These are phyloP conservation scores for Astrothelium macrocarpum DNA, from an alignment of 495 filamentous ascomycete species.

Conservation along the genomic window DNA sequence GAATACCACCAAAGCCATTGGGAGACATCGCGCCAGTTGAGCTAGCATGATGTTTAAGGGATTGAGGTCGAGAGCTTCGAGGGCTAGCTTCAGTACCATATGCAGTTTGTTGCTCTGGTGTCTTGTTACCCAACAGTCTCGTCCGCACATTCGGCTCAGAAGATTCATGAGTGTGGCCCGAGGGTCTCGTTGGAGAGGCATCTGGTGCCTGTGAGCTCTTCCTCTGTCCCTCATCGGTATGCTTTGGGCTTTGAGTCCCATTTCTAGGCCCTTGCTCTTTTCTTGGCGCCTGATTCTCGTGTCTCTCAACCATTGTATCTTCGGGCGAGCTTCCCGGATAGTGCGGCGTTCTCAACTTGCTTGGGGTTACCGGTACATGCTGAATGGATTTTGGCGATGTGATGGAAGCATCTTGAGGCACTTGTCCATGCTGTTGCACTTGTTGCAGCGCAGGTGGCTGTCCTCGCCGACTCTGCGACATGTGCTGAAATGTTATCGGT, in stretches of 20 bases:
- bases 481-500: neutral
- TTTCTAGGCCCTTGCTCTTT: neutral
- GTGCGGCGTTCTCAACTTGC: neutral
- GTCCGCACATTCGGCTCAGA: conserved; percentile 1
- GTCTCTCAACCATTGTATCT: neutral
- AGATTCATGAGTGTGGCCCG: neutral
- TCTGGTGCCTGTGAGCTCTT: neutral
- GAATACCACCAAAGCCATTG: conserved; percentile 17
- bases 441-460: neutral
- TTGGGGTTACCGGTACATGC: neutral
- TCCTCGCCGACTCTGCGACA: conserved; percentile 4
- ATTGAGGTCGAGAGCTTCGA: neutral
- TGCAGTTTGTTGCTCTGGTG: neutral
- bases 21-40: neutral
- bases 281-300: neutral
- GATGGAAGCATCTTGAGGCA: neutral
- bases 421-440: neutral
- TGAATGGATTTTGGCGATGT: neutral
- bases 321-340: conserved; percentile 2
- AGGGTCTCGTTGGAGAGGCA: neutral
- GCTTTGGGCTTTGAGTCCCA: neutral
- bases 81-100: neutral
- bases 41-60: conserved; percentile 2
- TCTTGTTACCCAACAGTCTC: neutral
- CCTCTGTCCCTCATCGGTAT: neutral